phyloP scores from a whole-genome alignment of 352 stramenopile genomes.

The Pythium utonaiense region DNA sequence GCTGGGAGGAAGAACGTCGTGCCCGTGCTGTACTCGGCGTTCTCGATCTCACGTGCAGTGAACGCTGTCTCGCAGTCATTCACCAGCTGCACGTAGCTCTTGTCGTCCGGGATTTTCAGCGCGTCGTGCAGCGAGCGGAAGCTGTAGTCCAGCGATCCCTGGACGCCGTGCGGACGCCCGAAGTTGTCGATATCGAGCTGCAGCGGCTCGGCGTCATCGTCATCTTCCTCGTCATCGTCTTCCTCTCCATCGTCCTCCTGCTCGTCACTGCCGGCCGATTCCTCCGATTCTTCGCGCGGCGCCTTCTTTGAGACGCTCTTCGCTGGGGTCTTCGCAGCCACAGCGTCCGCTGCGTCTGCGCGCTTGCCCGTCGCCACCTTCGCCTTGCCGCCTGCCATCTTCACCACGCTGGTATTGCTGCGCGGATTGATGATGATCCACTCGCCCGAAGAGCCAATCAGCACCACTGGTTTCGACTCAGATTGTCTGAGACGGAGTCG shows the following conservation, averaged over 20 bases:
- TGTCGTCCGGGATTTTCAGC: slow-evolving; percentile 22
- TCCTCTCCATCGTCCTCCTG: slow-evolving; percentile 7
- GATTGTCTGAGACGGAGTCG: slow-evolving; percentile 13
- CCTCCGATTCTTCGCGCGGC: not conserved
- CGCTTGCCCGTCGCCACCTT: slow-evolving; percentile 3
- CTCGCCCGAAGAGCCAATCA: slow-evolving; percentile 9
- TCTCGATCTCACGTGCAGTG: slow-evolving; percentile 41
- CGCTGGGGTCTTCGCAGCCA: not conserved
- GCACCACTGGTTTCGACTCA: not conserved
- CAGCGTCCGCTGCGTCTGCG: not conserved
- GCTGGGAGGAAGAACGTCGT: slow-evolving; percentile 57
- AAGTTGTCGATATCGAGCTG: slow-evolving; percentile 32
- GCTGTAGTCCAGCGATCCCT: slow-evolving; percentile 25
- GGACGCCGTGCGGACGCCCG: slow-evolving; percentile 25
- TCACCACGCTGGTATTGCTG: not conserved
- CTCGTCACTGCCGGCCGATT: not conserved
- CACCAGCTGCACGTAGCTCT: slow-evolving; percentile 30
- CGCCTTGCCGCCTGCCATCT: slow-evolving; percentile 10
- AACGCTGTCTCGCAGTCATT: slow-evolving; percentile 45
- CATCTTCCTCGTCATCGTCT: slow-evolving; percentile 12
- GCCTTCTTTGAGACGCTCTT: slow-evolving; percentile 4
- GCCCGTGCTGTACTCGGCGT: slow-evolving; percentile 53
- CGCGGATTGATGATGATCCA: not conserved
- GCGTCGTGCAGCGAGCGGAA: slow-evolving; percentile 27
- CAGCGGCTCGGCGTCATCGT: slow-evolving; percentile 21